Evolutionary conservation across 2,329 filamentous ascomycete species (phyloP), one percentile per base, ranked within the genome.

Genomic region (Diaporthe eres): DNA sequence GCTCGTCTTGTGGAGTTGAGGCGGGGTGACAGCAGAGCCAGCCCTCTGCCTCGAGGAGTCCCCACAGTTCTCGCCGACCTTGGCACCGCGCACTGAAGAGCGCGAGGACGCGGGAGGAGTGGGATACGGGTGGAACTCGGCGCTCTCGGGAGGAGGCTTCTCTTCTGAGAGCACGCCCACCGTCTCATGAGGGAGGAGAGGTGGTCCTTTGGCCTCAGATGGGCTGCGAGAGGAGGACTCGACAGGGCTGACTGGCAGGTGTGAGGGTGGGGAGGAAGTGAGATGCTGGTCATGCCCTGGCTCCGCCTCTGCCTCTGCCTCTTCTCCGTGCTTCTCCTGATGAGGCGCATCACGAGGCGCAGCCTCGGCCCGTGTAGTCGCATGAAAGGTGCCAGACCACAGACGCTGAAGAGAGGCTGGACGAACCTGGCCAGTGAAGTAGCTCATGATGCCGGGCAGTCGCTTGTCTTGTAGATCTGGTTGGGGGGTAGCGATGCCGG

Each of bases 401-500:
- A 84, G 85, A 84, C 84, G 83, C 80, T 88, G 86, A 90, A 90
- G 90, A 92, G 92, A 92, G 88, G 91, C 92, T 90, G 91, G 91
- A 98, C 97, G 93, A 98, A 99, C 97, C 96, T 99, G 97, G 88
- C 94, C 94, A 73, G 71, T 73, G 91, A 98, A 98, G 90, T 97
- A 98, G 89, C 94, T 97, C 90, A 97, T 94, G 88, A 98, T 98
- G 84, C 95, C 95, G 80, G 97, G 97, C 83, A 98, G 90, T 86
- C 97, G 94, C 88, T 98, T 98, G 88, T 99, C 97, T 82, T 94
- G 93, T 78, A 94, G 93, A 86, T 98, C 96, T 80, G 97, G 97
- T 82, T 96, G 94, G 80, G 97, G 97, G 78, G 97, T 99, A 79
- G 95, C 94, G 84, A 98, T 92, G 82, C 96, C 95, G 80, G 96